Evolutionary conservation across 306 rosid species (phyloP).

Genomic region (Spatholobus suberectus): DNA sequence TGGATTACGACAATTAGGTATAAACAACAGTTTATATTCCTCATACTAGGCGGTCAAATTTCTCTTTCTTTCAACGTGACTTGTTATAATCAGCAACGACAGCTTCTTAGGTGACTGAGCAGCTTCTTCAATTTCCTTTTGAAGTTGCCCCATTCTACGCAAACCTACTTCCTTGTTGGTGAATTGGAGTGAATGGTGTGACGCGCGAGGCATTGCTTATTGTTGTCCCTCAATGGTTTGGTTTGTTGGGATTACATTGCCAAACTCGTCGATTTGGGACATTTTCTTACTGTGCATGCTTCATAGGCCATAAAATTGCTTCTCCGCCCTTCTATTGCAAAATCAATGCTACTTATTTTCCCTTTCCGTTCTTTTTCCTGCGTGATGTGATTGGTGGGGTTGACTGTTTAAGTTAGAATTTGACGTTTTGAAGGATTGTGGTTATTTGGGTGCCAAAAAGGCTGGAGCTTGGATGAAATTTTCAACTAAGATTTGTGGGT

Average conservation of each 20-base stretch:
- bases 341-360: neutral
- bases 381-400: slow-evolving; percentile 21
- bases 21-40: too few species aligned
- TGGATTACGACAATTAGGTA: too few species aligned
- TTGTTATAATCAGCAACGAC: too few species aligned
- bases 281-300: neutral
- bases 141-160: too few species aligned
- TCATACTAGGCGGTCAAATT: too few species aligned
- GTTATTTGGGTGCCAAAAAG: slow-evolving; percentile 16
- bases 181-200: neutral
- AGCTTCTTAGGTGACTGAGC: too few species aligned
- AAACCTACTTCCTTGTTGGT: neutral
- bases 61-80: too few species aligned
- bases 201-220: too few species aligned
- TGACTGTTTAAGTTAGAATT: too few species aligned
- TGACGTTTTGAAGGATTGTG: slow-evolving; percentile 7
- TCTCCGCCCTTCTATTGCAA: neutral
- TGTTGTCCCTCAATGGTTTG: too few species aligned
- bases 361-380: neutral
- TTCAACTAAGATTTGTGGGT: slow-evolving; percentile 22
- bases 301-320: neutral
- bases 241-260: too few species aligned
- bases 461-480: slow-evolving; percentile 31
- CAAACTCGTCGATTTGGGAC: neutral
- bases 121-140: too few species aligned